Base-by-base conservation (phyloP, 2,329 filamentous ascomycete species). In the Aspergillus hiratsukae region DNA sequence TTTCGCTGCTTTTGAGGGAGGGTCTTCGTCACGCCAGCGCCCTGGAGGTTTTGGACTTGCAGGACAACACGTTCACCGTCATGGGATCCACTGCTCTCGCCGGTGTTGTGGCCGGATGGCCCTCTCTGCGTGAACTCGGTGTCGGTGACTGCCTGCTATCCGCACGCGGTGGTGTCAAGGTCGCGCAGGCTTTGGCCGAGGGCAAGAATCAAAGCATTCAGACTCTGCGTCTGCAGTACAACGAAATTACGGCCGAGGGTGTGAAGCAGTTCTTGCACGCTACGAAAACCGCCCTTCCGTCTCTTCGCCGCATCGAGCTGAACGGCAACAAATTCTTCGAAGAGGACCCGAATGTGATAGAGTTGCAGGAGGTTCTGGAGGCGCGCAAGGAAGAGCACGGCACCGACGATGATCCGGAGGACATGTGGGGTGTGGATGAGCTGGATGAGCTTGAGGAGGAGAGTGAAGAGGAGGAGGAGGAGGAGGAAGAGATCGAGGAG, bases 291-390 rank as follows among this genome's bases (percentile, higher is more conserved):
- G 80, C 81, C 2, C 81, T 99, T 8, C 91, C 91, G 1, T 83
- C 83, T 11, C 78, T 99, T 63, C 88, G 87, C 76, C 87, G 92
- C 66, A 84, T 99, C 51, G 94, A 97, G 76, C 79, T 99, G 63
- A 97, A 99, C 72, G 94, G 94, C 51, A 99, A 99, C 79, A 94
- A 91, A 71, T 96, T 99, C 66, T 80, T 83, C 8, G 92, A 97
- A 73, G 91, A 96, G 2, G 91, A 97, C 65, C 80, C 83, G 49
- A 84, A 84, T 28, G 81, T 97, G 45, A 76, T 84, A 58, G 80
- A 79, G 23, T 79, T 97, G 48, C 84, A 86, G 63, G 83, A 86
- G 52, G 78, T 94, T 28, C 80, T 97, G 27, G 87, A 90, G 57
- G 82, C 84, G 67, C 86, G 91, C 61, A 92, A 92, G 77, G 89